Evolutionary conservation across 2,329 filamentous ascomycete genomes (phyloP), one percentile per base, ranked within the genome.

Genomic region (Botrytis fabae): DNA sequence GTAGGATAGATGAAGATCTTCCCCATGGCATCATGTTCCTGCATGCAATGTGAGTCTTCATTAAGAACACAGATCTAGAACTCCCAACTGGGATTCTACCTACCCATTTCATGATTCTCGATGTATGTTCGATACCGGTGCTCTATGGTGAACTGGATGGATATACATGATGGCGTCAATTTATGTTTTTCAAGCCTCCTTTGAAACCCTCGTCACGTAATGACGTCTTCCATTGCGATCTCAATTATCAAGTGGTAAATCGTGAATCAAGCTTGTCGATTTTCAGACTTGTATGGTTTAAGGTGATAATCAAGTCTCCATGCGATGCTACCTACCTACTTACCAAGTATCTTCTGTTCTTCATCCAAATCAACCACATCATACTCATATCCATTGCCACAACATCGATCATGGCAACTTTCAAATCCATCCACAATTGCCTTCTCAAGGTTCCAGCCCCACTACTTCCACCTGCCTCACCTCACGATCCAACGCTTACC

Each of bases 381-480:
- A 42, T 16, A 42, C 35, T 20, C 9, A 32, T 12, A 46, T 38
- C 38, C 28, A 35, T 51, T 28, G 28, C 60, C 18, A 48, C 28
- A n/a, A 62, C 38, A 69, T n/a, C 48, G n/a, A 69, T n/a, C 48
- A 72, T 69, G 62, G 14, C 62, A 18, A 48, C 62, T 28, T 72
- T 72, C 51, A 48, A 59, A 59, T 68, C 62, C 40, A 42, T 72
- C 10, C 48, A 69, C 20, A 25, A 18, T 25, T 62, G 40, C 57
- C 73, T 75, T 16, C 61, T 69, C 40, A 46, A 42, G 8, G 32
- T 65, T 63, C 64, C 71, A 46, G 59, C 80, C 51, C 76, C 81
- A 62, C 71, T 81, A 46, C 74, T 80, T 71, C 64, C 78, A 75
- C 74, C 76, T 76, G n/a, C 74, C 66, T 63, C 63, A 25, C 73